Evolutionary conservation across 805 yeast genomes (phyloP), one percentile per base, ranked within the genome.

Genomic region (Cyberlindnera lachancei): DNA sequence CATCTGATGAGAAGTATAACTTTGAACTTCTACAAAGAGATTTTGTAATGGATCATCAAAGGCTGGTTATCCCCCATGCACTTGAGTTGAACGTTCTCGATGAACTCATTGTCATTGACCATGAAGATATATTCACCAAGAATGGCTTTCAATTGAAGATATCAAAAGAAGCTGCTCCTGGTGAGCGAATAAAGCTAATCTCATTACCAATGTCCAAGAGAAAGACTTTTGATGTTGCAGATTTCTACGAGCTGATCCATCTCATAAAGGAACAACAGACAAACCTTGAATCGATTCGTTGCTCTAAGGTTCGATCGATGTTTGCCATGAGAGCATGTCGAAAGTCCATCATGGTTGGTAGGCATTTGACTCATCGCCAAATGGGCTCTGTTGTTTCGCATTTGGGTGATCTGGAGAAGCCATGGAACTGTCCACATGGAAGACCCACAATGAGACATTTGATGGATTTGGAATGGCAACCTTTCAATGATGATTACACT

Each of bases 341-440:
- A 30, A 75, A 77, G 31, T 85, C 95, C 43, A 84, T 90, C 18
- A 92, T 92, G 99, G 77, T 92, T 29, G 99, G 99, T 0, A 78
- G 70, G 42, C 71, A 79, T 4, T 63, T 92, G 27, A 66, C 64
- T 7, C 42, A 34, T 19, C 62, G 54, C 7, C 69, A 74, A 7
- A 92, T 92, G 99, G 52, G 56, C 2, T 60, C 50, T 23, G 75
- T 92, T 3, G 88, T 92, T 6, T 52, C 60, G 19, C 70, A 86
- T 48, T 60, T 92, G 32, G 73, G 90, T 10, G 61, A 55, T 0
- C 63, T 92, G 23, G 88, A 86, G 40, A 84, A 85, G 51, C 99
- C 99, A 1, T 92, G 99, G 98, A 69, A 69, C 34, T 70, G 77
- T 45, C 99, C 99, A 0, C 99, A 92, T 58, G 98, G 99, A 0